phyloP scores from a whole-genome alignment of 768 basidiomycete species.

The Lactarius evosmus region DNA sequence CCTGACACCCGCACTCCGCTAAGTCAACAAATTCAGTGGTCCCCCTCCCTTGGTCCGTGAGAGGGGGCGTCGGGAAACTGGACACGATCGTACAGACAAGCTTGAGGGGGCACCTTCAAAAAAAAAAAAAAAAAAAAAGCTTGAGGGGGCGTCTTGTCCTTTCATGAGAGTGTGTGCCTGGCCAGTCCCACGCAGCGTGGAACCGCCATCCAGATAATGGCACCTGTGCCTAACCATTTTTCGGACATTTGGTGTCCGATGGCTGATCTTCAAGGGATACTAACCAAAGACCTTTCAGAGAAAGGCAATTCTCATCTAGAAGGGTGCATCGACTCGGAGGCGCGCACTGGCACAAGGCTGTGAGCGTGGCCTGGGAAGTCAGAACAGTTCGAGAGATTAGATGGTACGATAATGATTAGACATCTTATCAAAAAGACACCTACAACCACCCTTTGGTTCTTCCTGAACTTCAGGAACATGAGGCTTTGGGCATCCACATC shows the following conservation, averaged over 20 bases:
- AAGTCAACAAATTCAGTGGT: too few relatives aligned
- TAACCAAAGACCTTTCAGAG: neutral
- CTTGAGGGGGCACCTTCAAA: too few relatives aligned
- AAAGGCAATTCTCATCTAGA: constrained; percentile 20
- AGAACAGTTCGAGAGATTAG: neutral
- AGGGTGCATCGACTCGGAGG: neutral
- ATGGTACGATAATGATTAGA: too few relatives aligned
- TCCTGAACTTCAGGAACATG: too few relatives aligned
- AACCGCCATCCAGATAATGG: constrained; percentile 12
- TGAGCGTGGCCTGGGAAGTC: neutral
- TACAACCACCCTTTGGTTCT: too few relatives aligned
- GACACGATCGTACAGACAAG: constrained; percentile 21
- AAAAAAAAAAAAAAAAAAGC: too few relatives aligned
- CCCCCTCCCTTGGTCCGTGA: too few relatives aligned
- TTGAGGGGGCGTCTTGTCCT: neutral
- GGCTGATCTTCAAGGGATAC: neutral
- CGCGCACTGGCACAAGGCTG: neutral
- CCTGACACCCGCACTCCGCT: too few relatives aligned
- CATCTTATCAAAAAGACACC: too few relatives aligned
- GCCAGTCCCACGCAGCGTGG: too few relatives aligned
- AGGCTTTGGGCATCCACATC: too few relatives aligned
- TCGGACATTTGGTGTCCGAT: neutral
- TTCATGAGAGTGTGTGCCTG: too few relatives aligned
- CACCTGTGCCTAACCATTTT: constrained; percentile 20
- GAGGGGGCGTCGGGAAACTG: constrained; percentile 8